These are phyloP conservation scores for Xylaria acuta DNA, from an alignment of 495 filamentous ascomycete genomes.

Conservation along the genomic window DNA sequence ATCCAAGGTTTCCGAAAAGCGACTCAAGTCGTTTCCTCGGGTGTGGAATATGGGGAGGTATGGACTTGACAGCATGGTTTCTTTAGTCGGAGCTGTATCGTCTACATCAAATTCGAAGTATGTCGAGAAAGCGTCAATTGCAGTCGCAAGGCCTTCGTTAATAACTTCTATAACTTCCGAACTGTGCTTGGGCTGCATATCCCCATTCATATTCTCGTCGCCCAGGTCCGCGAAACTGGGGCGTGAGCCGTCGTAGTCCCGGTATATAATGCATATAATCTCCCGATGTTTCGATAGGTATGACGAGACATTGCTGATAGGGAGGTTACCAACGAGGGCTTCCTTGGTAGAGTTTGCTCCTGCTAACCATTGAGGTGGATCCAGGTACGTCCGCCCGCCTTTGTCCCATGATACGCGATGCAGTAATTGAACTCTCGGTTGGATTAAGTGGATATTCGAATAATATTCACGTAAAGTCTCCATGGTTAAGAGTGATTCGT, in stretches of 20 bases:
- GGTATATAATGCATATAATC: not conserved
- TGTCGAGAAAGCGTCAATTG: not conserved
- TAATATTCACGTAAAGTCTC: not conserved
- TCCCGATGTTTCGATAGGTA: not conserved
- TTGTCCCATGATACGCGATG: not conserved
- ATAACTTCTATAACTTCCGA: not conserved
- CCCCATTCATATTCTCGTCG: not conserved
- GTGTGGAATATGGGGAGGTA: not conserved
- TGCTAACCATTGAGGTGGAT: not conserved
- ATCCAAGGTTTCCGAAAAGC: not conserved
- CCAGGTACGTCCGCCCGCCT: not conserved
- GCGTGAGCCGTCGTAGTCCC: not conserved
- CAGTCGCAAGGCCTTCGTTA: slow-evolving; percentile 36
- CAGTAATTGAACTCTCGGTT: not conserved
- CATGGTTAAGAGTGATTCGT: not conserved
- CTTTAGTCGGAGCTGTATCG: not conserved
- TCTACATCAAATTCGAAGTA: not conserved
- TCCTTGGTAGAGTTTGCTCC: not conserved
- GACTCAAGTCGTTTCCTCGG: not conserved
- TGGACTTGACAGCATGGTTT: not conserved
- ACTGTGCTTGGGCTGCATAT: not conserved
- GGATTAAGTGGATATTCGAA: not conserved
- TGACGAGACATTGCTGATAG: not conserved
- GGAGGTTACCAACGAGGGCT: not conserved
- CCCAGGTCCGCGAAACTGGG: not conserved